These are phyloP conservation scores for Pseudofabraea citricarpa DNA, from an alignment of 2,329 filamentous ascomycete genomes.

Conservation along the genomic window DNA sequence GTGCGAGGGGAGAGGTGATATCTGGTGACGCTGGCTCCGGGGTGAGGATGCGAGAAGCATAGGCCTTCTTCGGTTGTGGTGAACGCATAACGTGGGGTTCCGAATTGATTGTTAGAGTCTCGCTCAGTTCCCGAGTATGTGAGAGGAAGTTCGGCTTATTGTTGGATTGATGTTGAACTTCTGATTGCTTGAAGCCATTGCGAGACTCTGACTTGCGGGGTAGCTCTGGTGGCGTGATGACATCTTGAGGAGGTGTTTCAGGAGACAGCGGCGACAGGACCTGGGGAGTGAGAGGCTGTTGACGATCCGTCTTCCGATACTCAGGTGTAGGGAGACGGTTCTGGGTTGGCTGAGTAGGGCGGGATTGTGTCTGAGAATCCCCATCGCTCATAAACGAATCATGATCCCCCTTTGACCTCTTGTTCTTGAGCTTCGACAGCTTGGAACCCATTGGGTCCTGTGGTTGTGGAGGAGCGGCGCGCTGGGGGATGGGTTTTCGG, in stretches of 20 bases:
- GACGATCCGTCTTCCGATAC: constrained; percentile 17
- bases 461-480: constrained; percentile 19
- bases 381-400: constrained; percentile 11
- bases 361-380: constrained; percentile 4
- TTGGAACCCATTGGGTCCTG: constrained; percentile 26
- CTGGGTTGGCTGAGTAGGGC: constrained; percentile 5
- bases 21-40: constrained; percentile 13
- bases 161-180: constrained; percentile 3
- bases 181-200: background rate
- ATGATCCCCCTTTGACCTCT: constrained; percentile 11
- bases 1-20: constrained; percentile 11
- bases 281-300: constrained; percentile 12
- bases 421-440: constrained; percentile 23
- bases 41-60: constrained; percentile 16
- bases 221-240: constrained; percentile 8
- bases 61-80: constrained; percentile 21
- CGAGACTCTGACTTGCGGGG: constrained; percentile 18
- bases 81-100: constrained; percentile 14
- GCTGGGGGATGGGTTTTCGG: constrained; percentile 21
- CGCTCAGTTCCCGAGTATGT: constrained; percentile 18
- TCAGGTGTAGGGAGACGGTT: constrained; percentile 20
- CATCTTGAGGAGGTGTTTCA: constrained; percentile 18
- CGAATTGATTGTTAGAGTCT: constrained; percentile 23
- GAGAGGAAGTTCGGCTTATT: constrained; percentile 7
- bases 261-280: constrained; percentile 17